phyloP scores from a whole-genome alignment of 176 grass and related monocot genomes.

The Cocos nucifera region DNA sequence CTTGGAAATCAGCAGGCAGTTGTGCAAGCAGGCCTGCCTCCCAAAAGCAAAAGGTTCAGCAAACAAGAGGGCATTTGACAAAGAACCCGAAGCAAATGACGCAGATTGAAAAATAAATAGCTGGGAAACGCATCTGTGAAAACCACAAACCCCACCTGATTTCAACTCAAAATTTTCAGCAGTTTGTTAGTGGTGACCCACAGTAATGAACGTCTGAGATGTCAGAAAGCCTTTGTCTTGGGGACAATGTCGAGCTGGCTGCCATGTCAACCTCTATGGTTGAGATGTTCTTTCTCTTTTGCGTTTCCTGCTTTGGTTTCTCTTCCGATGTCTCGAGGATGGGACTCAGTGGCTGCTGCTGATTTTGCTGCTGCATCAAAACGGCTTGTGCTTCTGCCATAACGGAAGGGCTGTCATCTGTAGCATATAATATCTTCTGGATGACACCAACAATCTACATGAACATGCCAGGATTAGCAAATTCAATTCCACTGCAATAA shows the following conservation, averaged over 20 bases:
- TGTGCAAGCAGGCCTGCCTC: too few relatives aligned
- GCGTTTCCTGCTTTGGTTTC: constrained; percentile 34
- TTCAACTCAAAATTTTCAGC: constrained; percentile 13
- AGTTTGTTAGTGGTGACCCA: constrained; percentile 65
- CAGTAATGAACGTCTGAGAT: constrained; percentile 66
- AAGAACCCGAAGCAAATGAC: too few relatives aligned
- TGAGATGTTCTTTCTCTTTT: constrained; percentile 75
- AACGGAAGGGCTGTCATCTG: constrained; percentile 36
- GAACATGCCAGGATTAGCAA: neutral
- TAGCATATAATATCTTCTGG: constrained; percentile 66
- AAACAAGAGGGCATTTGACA: too few relatives aligned
- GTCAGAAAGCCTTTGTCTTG: constrained; percentile 66
- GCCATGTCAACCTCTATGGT: constrained; percentile 49
- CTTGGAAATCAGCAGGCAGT: too few relatives aligned
- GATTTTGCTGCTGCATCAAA: constrained; percentile 35
- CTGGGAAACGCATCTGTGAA: too few relatives aligned
- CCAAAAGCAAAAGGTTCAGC: too few relatives aligned
- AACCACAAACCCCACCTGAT: too few relatives aligned
- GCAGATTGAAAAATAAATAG: too few relatives aligned
- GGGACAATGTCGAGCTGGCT: constrained; percentile 32
- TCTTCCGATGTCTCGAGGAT: constrained; percentile 62
- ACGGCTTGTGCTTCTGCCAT: constrained; percentile 50
- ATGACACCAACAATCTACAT: constrained; percentile 52
- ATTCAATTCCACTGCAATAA: too few relatives aligned
- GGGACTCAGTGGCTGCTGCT: constrained; percentile 44